Percentiles rank a stretch among this genome's conserved stretches.
These are phyloP conservation scores for Gleditsia sinensis DNA, from an alignment of 306 rosid species.

Conservation along the genomic window DNA sequence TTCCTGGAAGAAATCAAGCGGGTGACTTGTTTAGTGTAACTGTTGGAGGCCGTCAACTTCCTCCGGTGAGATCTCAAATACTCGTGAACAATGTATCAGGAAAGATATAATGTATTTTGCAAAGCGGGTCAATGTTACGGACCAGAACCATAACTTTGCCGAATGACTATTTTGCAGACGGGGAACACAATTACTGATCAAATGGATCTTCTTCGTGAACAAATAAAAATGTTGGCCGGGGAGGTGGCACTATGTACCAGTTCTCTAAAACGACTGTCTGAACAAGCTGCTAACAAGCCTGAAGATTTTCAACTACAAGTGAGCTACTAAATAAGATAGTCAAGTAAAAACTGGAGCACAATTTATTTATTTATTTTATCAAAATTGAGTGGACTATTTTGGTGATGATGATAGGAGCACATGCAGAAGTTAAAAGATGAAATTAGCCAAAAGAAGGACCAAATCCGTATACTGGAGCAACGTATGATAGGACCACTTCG, in stretches of 20 bases:
- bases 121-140: not conserved
- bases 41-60: slow-evolving; percentile 52
- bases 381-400: slow-evolving; percentile 27
- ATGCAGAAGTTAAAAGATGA: slow-evolving; percentile 74
- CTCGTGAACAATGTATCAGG: slow-evolving; percentile 11
- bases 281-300: slow-evolving; percentile 65
- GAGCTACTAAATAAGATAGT: slow-evolving; percentile 38
- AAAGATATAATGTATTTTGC: slow-evolving; percentile 12
- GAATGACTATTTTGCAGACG: slow-evolving; percentile 52
- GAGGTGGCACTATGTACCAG: slow-evolving; percentile 87
- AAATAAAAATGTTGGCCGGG: slow-evolving; percentile 87
- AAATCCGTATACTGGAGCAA: slow-evolving; percentile 73
- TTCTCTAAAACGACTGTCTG: slow-evolving; percentile 82
- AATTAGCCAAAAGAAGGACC: slow-evolving; percentile 77
- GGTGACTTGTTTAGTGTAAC: slow-evolving; percentile 79
- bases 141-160: slow-evolving; percentile 25
- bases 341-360: slow-evolving; percentile 3
- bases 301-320: slow-evolving; percentile 71
- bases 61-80: slow-evolving; percentile 59
- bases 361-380: slow-evolving; percentile 30
- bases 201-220: slow-evolving; percentile 89
- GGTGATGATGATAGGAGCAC: slow-evolving; percentile 56
- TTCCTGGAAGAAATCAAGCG: slow-evolving; percentile 74
- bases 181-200: slow-evolving; percentile 85
- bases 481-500: slow-evolving; percentile 78